phyloP scores from a whole-genome alignment of 345 rosid species.

The Citrus australasica region DNA sequence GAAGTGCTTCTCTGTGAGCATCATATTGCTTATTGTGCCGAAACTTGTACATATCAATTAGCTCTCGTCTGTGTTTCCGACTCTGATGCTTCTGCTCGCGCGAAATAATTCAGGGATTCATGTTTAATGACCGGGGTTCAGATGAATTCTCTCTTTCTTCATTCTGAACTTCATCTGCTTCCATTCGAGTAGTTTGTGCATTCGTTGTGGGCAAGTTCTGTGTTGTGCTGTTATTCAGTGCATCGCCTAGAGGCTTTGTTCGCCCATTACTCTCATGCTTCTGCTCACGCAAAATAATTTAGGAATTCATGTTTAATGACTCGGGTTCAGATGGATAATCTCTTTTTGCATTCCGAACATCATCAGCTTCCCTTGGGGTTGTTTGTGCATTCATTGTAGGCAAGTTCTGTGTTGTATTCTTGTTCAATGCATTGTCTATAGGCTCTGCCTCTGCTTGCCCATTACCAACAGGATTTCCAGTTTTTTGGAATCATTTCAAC shows the following conservation, averaged over 20 bases:
- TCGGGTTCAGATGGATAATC: neutral
- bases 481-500: neutral
- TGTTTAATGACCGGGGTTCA: neutral
- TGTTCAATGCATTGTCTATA: neutral
- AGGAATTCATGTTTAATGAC: neutral
- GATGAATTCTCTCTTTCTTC: neutral
- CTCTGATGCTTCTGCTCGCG: neutral
- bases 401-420: neutral
- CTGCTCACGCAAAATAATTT: too few species aligned
- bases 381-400: neutral
- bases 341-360: neutral
- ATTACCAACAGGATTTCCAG: neutral
- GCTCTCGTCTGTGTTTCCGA: neutral
- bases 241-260: neutral
- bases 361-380: neutral
- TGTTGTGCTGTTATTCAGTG: neutral
- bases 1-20: slow-evolving; percentile 16
- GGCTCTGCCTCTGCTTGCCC: neutral
- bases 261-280: too few species aligned
- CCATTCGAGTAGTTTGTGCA: neutral
- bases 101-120: neutral
- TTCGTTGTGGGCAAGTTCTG: neutral
- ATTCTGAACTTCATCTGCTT: neutral
- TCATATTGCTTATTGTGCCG: slow-evolving; percentile 8
- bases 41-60: neutral